phyloP scores from a whole-genome alignment of 331 rosid species.

The Malus hybrid region DNA sequence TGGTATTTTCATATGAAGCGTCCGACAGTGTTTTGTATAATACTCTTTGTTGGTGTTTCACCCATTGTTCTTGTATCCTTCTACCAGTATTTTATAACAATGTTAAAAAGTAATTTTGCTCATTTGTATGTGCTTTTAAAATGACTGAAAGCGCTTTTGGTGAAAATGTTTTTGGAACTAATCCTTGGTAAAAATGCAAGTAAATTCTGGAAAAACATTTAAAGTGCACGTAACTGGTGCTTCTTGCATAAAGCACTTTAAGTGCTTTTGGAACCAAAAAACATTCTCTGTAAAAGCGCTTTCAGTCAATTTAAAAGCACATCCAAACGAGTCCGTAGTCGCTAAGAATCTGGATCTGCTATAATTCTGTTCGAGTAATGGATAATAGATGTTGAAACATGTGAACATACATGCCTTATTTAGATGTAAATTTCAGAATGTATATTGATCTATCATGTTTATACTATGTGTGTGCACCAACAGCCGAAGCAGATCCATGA shows the following conservation, averaged over 20 bases:
- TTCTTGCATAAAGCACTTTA: too few relatives aligned
- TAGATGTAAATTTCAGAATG: neutral
- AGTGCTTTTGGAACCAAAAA: too few relatives aligned
- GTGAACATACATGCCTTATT: neutral
- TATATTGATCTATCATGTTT: neutral
- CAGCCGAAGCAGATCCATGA: constrained; percentile 88
- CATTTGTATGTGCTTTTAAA: too few relatives aligned
- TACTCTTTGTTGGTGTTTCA: neutral
- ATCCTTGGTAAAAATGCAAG: too few relatives aligned
- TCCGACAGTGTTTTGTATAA: neutral
- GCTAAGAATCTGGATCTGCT: neutral
- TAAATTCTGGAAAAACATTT: too few relatives aligned
- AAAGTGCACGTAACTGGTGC: too few relatives aligned
- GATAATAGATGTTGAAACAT: neutral
- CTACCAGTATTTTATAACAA: neutral
- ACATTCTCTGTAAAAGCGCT: too few relatives aligned
- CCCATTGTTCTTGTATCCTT: neutral
- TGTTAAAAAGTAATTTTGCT: neutral
- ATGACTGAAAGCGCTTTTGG: too few relatives aligned
- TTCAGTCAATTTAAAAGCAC: too few relatives aligned
- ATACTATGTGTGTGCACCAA: neutral
- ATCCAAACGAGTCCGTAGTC: neutral
- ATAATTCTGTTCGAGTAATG: neutral
- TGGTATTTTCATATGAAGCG: neutral
- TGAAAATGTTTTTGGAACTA: too few relatives aligned